Evolutionary conservation across 305 asterid genomes (phyloP).

Genomic region (Fraxinus xanthoxyloides): DNA sequence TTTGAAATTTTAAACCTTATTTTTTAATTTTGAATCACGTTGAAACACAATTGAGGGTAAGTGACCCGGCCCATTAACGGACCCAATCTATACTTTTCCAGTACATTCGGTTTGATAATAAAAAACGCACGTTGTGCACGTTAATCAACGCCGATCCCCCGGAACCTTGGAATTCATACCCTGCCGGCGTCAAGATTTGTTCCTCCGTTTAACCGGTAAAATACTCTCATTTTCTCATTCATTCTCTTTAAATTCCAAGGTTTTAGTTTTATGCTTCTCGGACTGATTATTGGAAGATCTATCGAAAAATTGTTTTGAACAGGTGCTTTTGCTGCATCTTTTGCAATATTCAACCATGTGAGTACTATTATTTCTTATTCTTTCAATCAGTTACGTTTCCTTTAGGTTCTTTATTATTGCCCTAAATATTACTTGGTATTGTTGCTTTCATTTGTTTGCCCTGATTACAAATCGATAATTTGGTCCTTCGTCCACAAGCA

Average conservation of each 20-base stretch:
- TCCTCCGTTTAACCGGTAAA: conserved; percentile 24
- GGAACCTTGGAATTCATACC: neutral
- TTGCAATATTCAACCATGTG: conserved; percentile 29
- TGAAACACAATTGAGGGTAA: neutral
- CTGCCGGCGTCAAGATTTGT: neutral
- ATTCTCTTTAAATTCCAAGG: neutral
- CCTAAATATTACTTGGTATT: neutral
- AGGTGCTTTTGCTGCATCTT: conserved; percentile 25
- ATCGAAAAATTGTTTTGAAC: conserved; percentile 20
- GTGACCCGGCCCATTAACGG: neutral
- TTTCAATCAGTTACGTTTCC: neutral
- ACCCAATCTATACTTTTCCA: neutral
- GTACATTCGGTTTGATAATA: neutral
- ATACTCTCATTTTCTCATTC: conserved; percentile 22
- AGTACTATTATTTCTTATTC: conserved; percentile 16
- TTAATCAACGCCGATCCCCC: neutral
- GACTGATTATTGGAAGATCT: conserved; percentile 12
- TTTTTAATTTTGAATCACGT: neutral
- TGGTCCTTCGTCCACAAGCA: neutral
- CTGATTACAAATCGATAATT: neutral
- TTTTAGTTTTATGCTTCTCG: neutral
- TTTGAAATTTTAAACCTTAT: neutral
- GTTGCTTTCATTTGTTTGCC: neutral
- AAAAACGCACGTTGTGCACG: neutral
- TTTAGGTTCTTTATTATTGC: neutral